phyloP scores from a whole-genome alignment of 176 grass and related monocot genomes.

The Chloris gayana region DNA sequence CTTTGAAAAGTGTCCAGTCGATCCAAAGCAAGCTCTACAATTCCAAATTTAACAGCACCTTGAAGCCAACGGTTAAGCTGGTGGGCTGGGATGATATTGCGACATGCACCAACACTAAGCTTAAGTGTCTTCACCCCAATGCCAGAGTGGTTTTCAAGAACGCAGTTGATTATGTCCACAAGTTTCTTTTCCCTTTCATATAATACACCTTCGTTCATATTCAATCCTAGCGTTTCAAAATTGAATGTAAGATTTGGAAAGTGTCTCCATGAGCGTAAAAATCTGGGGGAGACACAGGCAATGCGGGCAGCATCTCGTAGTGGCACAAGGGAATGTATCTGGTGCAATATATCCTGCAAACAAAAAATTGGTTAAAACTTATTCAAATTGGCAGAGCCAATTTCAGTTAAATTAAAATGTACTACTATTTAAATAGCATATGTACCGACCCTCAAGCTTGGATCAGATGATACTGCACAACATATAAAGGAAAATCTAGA shows the following conservation, averaged over 20 bases:
- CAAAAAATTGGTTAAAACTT: too few species aligned
- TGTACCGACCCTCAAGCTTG: too few species aligned
- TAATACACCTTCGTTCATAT: neutral
- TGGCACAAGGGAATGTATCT: slow-evolving; percentile 26
- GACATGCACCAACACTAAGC: neutral
- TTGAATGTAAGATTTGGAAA: slow-evolving; percentile 23
- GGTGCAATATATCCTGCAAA: slow-evolving; percentile 5
- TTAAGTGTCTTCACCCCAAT: slow-evolving; percentile 26
- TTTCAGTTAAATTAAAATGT: too few species aligned
- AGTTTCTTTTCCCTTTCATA: neutral
- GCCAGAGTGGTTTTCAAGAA: slow-evolving; percentile 32
- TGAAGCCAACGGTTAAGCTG: slow-evolving; percentile 16
- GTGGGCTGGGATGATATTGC: neutral
- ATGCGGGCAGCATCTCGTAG: neutral
- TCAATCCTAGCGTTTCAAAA: neutral
- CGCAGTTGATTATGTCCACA: neutral
- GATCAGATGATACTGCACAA: too few species aligned
- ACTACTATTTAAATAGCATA: too few species aligned
- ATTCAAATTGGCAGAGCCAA: too few species aligned
- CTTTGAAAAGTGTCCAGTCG: neutral
- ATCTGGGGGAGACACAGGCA: slow-evolving; percentile 5
- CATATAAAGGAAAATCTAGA: too few species aligned
- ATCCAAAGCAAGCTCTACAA: neutral
- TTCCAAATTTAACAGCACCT: slow-evolving; percentile 18
- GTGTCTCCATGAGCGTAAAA: slow-evolving; percentile 28